Evolutionary conservation across 2,329 filamentous ascomycete genomes (phyloP).

Genomic region (Eurotiales sp.): DNA sequence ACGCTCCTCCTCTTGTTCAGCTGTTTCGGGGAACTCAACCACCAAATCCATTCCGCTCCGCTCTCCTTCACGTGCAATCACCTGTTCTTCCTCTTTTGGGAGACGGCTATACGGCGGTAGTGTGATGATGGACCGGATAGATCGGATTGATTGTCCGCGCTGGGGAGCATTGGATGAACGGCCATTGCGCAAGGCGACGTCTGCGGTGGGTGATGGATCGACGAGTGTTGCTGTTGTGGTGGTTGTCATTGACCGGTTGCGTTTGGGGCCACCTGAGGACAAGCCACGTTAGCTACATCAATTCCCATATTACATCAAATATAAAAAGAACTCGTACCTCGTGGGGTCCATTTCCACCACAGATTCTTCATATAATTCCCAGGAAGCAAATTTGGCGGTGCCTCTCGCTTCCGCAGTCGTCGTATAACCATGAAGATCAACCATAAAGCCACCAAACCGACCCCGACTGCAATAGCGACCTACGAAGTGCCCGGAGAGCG

Average conservation of each 20-base stretch:
- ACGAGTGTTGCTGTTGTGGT: conserved; percentile 9
- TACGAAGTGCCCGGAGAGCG: conserved; percentile 11
- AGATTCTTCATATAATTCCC: conserved; percentile 48
- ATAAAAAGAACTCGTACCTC: conserved; percentile 18
- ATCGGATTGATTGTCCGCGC: conserved; percentile 69
- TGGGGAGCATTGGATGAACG: conserved; percentile 53
- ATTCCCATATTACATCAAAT: not conserved
- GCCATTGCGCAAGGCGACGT: not conserved
- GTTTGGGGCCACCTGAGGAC: conserved; percentile 5
- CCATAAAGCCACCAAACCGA: conserved; percentile 25
- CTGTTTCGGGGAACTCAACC: conserved; percentile 75
- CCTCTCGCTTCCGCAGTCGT: conserved; percentile 41
- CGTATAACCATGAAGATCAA: conserved; percentile 37
- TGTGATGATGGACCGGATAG: conserved; percentile 78
- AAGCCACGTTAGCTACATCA: too few relatives aligned
- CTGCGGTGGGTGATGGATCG: not conserved
- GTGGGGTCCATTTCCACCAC: conserved; percentile 50
- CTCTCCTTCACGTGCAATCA: conserved; percentile 86
- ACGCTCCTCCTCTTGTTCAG: conserved; percentile 71
- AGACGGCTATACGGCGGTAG: conserved; percentile 77
- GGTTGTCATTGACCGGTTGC: conserved; percentile 4
- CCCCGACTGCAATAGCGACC: conserved; percentile 30
- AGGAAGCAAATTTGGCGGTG: conserved; percentile 50
- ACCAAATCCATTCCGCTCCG: conserved; percentile 88
- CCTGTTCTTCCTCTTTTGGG: conserved; percentile 70